Base-by-base conservation (phyloP, 2,329 filamentous ascomycete genomes). In the Talaromyces rugulosus region DNA sequence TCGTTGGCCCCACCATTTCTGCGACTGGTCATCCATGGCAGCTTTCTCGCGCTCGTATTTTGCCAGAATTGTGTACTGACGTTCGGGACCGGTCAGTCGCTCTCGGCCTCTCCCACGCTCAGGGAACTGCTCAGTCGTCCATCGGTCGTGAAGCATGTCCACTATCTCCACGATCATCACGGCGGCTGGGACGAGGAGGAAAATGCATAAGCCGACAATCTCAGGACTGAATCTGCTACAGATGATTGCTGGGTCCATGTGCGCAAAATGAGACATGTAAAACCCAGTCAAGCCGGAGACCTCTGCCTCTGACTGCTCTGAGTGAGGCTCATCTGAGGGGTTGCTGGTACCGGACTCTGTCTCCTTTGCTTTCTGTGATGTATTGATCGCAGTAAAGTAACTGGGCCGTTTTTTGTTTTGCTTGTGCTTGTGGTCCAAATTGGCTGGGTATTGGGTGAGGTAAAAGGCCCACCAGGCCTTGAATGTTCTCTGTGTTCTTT, bases 161-260 rank as follows among this genome's bases (percentile, higher is more conserved):
- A 68, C 18, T 28, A 67, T 31, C 18, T 67, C 66, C 3, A 69
- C 63, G 0, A 69, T 31, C 23, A 67, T 59, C 31, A 69, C 66
- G 2, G 68, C 59, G 27, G 68, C 60, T 1, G 69, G 68, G 4
- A 67, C 58, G 1, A 70, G 64, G 0, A 70, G 53, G 23, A 70
- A 70, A 8, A 70, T 62, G 5, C 59, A 60, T 6, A 70, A 33
- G 0, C 59, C 66, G 30, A 69, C 58, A 14, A 68, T 64, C 47
- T 68, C 66, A 1, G 67, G 68, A 1, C 66, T 66, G 61, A 63
- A 64, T 16, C 47, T 42, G 14, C 40, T 53, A 54, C 53, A 61
- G 9, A 63, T 30, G 14, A 51, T 40, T 18, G 61, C 58, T 12
- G 55, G 2, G n/a, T 64, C 61, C 28, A 64, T 51, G 23, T 51